Evolutionary conservation across 768 basidiomycete genomes (phyloP).

Genomic region (Sporobolomyces phaffii): DNA sequence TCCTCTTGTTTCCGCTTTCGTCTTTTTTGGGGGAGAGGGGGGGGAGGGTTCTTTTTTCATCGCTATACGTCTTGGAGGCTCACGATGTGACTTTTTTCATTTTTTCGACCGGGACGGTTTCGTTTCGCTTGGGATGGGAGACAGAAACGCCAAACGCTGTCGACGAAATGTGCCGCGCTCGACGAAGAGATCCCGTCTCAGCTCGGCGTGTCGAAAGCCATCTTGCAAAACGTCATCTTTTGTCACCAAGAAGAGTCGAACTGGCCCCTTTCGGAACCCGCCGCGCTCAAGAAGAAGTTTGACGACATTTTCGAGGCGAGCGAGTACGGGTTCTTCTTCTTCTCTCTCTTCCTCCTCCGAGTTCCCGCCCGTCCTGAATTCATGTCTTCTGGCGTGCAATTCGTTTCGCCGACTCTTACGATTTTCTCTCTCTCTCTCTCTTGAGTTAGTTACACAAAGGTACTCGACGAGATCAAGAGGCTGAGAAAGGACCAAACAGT

Average conservation of each 20-base stretch:
- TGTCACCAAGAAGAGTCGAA: conserved; percentile 99
- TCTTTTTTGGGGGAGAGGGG: no score
- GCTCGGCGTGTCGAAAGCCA: conserved; percentile 93
- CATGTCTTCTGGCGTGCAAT: no score
- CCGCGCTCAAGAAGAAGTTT: conserved; percentile 93
- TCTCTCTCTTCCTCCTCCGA: not conserved
- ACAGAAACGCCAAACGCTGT: conserved; percentile 72
- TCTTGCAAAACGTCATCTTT: conserved; percentile 97
- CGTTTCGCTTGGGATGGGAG: no score
- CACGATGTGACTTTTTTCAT: not conserved
- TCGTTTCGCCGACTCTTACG: not conserved
- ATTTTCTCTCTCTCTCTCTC: not conserved
- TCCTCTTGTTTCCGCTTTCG: no score
- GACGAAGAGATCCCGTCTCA: conserved; percentile 87
- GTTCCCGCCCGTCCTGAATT: no score
- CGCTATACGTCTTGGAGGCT: conserved; percentile 8
- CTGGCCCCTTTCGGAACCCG: conserved; percentile 90
- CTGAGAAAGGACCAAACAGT: conserved; percentile 83
- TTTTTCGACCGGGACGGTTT: not conserved
- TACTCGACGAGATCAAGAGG: conserved; percentile 80
- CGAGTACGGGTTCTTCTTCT: conserved; percentile 51
- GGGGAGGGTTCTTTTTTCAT: no score
- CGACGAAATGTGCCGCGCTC: conserved; percentile 96
- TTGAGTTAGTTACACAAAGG: conserved; percentile 78
- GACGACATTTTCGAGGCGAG: conserved; percentile 99